A percentile compares a stretch with the other conserved stretches of the same genome.
Evolutionary conservation across 2,329 filamentous ascomycete species (phyloP).

Genomic region (Chaetomiaceae sp.): DNA sequence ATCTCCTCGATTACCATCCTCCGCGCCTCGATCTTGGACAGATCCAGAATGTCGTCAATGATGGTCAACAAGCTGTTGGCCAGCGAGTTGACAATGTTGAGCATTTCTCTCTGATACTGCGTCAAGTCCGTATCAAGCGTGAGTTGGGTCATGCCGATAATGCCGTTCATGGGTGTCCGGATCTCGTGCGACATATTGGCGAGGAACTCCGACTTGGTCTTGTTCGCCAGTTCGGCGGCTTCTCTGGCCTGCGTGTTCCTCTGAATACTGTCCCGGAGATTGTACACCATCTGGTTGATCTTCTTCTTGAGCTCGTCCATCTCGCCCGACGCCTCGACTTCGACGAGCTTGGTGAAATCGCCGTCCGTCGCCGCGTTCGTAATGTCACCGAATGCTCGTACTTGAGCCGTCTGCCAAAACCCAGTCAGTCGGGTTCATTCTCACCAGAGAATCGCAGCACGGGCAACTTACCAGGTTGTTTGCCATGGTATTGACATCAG

Average conservation of each 20-base stretch:
- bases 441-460: neutral
- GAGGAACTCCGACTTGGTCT: constrained; percentile 96
- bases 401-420: constrained; percentile 74
- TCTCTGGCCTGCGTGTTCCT: constrained; percentile 93
- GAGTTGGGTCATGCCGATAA: constrained; percentile 96
- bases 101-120: constrained; percentile 93
- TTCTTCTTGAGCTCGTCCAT: constrained; percentile 99
- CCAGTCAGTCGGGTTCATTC: constrained; percentile 26
- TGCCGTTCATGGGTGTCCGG: constrained; percentile 93
- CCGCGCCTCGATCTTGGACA: constrained; percentile 84
- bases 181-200: constrained; percentile 99
- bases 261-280: constrained; percentile 90
- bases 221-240: constrained; percentile 92
- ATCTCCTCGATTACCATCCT: constrained; percentile 98
- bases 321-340: constrained; percentile 93
- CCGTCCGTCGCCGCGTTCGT: constrained; percentile 96
- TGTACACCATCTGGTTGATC: constrained; percentile 99
- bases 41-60: constrained; percentile 76
- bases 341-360: constrained; percentile 94
- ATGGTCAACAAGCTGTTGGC: constrained; percentile 95
- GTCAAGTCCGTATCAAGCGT: constrained; percentile 93
- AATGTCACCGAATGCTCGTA: constrained; percentile 95
- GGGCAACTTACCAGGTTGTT: constrained; percentile 48
- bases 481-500: constrained; percentile 91
- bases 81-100: constrained; percentile 95